Conservation (phyloP, 768 basidiomycete genomes). For the Pholiota microspora region DNA sequence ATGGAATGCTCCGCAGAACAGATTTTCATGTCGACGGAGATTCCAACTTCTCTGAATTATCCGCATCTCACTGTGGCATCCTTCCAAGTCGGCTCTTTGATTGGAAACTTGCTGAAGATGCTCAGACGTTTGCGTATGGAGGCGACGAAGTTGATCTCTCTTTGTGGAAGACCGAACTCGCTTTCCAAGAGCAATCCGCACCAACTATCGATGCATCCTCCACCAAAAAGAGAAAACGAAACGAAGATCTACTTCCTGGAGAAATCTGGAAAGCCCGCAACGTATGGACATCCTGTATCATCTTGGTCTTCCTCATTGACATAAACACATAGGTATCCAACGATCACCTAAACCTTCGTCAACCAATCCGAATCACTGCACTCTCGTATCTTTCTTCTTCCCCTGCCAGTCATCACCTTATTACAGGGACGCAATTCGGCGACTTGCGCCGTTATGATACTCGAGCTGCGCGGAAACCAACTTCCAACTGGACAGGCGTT, state of each 20-base stretch:
- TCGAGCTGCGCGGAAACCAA: constrained; percentile 63
- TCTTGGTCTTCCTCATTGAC: background rate
- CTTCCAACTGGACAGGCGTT: constrained; percentile 62
- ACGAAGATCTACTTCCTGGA: constrained; percentile 57
- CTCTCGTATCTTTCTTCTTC: constrained; percentile 54
- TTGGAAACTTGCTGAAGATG: constrained; percentile 58
- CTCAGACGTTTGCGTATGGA: constrained; percentile 69
- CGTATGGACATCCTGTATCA: constrained; percentile 34
- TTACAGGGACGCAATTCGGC: constrained; percentile 74
- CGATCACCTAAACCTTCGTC: constrained; percentile 71
- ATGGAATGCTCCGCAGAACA: constrained; percentile 65
- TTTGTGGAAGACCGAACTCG: constrained; percentile 69
- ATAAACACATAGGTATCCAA: constrained; percentile 57
- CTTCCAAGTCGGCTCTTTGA: constrained; percentile 70
- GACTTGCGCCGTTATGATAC: constrained; percentile 78
- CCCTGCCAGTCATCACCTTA: constrained; percentile 44
- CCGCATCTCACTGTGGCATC: constrained; percentile 25
- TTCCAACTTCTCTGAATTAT: constrained; percentile 5
- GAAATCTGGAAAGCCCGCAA: constrained; percentile 89
- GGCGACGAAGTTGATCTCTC: constrained; percentile 87
- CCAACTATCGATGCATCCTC: constrained; percentile 15
- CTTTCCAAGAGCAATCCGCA: constrained; percentile 36
- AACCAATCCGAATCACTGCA: constrained; percentile 74
- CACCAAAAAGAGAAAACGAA: constrained; percentile 58
- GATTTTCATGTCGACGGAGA: constrained; percentile 22